Evolutionary conservation across 345 rosid genomes (phyloP), one percentile per base, ranked within the genome.

Genomic region (Hibiscus mutabilis): DNA sequence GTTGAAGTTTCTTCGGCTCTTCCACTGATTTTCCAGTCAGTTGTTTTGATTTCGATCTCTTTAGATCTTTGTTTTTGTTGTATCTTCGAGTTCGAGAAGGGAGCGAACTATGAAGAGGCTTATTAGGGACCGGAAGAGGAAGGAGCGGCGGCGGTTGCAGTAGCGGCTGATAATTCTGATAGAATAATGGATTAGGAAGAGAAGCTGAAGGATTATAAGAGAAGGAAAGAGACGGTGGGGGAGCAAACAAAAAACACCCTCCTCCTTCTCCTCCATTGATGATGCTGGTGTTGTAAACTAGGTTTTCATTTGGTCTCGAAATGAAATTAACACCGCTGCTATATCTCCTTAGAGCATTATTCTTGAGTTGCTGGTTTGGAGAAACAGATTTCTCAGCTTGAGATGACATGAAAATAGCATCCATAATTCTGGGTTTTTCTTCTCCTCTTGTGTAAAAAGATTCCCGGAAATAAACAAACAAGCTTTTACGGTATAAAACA

Each of bases 71-170:
- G 47, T 63, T n/a, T 60, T 72, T 78, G 60, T 64, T 74, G 31
- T 70, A 55, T 61, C 75, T 18, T 37, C 62, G 74, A 71, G 60
- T 31, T 75, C 79, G 80, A 71, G 85, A 29, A 22, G 85, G 77
- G 68, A 79, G 79, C 19, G 88, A 77, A 69, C 55, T 82, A 33
- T 81, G 73, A 13, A 66, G 82, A 1, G 74, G 76, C 18, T 46
- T 42, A 44, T 65, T 67, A 16, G 82, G 31, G 40, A 75, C 56
- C 18, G 92, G 92, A 27, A 85, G 87, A 68, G 92, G 96, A 70
- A 87, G 90, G 51, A 88, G 91, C 51, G 88, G 92, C n/a, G 93
- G 87, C 2, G 61, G 57, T 10, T 60, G 72, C 42, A 35, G 42
- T 1, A 35, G 42, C 15, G 25, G 75, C 3, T 61, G 79, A 9